Percentiles rank a stretch among this genome's conserved stretches.
Evolutionary conservation across 768 basidiomycete species (phyloP).

Genomic region (Pleurotus eryngii): DNA sequence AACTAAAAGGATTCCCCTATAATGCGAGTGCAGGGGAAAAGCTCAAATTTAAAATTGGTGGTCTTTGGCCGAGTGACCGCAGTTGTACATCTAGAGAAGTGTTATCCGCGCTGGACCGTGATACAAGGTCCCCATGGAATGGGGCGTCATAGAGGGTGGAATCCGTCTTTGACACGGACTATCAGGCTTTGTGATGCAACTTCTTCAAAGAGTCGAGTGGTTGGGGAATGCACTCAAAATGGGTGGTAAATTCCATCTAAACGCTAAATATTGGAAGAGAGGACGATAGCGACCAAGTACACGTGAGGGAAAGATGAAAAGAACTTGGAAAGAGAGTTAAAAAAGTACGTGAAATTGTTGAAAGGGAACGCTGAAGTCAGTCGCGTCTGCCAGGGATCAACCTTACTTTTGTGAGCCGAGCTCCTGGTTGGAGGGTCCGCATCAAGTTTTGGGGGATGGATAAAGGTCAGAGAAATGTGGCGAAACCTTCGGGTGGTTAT

Average conservation of each 20-base stretch:
- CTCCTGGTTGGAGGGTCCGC: constrained; percentile 58
- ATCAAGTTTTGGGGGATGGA: constrained; percentile 62
- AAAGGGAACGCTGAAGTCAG: constrained; percentile 76
- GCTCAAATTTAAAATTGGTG: constrained; percentile 81
- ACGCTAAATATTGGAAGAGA: constrained; percentile 80
- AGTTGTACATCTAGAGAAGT: constrained; percentile 82
- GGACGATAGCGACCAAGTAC: constrained; percentile 84
- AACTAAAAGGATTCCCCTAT: constrained; percentile 89
- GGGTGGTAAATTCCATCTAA: constrained; percentile 85
- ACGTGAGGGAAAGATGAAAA: constrained; percentile 83
- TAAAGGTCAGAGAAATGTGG: constrained; percentile 59
- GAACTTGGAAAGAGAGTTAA: constrained; percentile 80
- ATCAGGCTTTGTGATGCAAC: constrained; percentile 40
- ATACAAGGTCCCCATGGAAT: constrained; percentile 81
- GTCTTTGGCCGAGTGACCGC: constrained; percentile 55
- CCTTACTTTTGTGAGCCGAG: constrained; percentile 50
- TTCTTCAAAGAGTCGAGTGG: constrained; percentile 82
- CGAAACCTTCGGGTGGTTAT: constrained; percentile 67
- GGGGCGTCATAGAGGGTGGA: constrained; percentile 75
- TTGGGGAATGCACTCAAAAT: constrained; percentile 83
- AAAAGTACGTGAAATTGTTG: constrained; percentile 81
- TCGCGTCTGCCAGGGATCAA: constrained; percentile 53
- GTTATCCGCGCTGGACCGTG: constrained; percentile 67
- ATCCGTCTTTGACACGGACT: constrained; percentile 48
- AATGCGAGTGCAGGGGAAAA: constrained; percentile 85